Evolutionary conservation across 2,329 filamentous ascomycete genomes (phyloP).

Genomic region (Penicillium palitans): DNA sequence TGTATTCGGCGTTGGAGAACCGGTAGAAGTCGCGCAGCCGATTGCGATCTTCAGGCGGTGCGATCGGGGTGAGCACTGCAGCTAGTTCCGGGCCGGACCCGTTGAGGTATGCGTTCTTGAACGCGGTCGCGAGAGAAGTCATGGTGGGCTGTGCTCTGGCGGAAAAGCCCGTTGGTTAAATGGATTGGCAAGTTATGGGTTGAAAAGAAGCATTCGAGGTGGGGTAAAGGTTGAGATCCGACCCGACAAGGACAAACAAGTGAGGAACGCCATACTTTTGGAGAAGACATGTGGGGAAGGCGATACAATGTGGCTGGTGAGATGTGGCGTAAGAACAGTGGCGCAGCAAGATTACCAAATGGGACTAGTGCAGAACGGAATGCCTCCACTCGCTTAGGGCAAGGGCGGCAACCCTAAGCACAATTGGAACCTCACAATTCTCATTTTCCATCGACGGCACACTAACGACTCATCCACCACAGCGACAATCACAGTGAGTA

Average conservation of each 20-base stretch:
- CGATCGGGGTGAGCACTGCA: constrained; percentile 69
- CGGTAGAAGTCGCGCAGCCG: constrained; percentile 70
- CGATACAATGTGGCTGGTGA: constrained; percentile 13
- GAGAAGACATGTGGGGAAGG: constrained; percentile 15
- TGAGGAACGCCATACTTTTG: constrained; percentile 8
- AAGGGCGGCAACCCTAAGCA: constrained; percentile 48
- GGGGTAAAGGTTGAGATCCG: constrained; percentile 1
- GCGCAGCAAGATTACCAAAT: constrained; percentile 11
- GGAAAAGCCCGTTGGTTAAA: not conserved
- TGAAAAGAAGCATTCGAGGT: not conserved
- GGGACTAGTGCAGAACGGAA: constrained; percentile 30
- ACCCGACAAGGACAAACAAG: constrained; percentile 1
- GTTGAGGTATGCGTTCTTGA: constrained; percentile 65
- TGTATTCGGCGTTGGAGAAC: constrained; percentile 65
- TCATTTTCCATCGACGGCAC: constrained; percentile 39
- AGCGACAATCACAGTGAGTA: constrained; percentile 55
- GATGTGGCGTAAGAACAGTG: not conserved
- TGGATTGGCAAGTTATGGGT: not conserved
- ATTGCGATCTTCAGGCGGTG: constrained; percentile 62
- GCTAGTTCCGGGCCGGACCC: constrained; percentile 73
- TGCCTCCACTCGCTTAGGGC: constrained; percentile 42
- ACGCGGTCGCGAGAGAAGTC: constrained; percentile 73
- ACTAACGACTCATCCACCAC: constrained; percentile 48
- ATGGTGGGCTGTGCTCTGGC: constrained; percentile 48
- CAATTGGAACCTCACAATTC: constrained; percentile 44